Evolutionary conservation across 108 stramenopile genomes (phyloP), one percentile per base, ranked within the genome.

Genomic region (Asterionellopsis glacialis): DNA sequence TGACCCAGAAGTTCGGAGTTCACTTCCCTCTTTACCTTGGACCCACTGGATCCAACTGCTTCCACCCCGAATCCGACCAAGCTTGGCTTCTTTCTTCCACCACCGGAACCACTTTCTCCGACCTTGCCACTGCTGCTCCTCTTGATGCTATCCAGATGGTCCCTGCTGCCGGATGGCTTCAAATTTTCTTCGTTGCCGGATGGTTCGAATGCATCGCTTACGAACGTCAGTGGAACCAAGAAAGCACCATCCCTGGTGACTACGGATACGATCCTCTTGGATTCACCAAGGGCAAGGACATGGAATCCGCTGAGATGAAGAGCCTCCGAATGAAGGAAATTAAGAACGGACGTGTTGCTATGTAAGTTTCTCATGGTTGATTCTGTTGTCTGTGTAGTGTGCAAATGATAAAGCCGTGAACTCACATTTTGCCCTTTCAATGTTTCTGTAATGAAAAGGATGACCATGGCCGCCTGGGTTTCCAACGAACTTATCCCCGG

Each of bases 211-310:
- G 63, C 51, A 68, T 77, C 64, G 83, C 78, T 26, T 84, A 76
- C 76, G 69, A 82, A 51, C 75, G 83, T 41, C 83, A 84, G 61
- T 83, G 80, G 79, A 59, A 51, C 39, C 68, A 82, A 41, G 76
- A 68, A 50, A 65, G 68, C 24, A 68, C 59, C 33, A 69, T 87
- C 57, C 85, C 85, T 16, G 83, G 83, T 62, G 73, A 84, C 65
- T 88, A 77, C 52, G 87, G 83, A 57, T 88, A 84, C 63, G 87
- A 88, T 69, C 87, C 87, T 57, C 83, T 88, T 65, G 87, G 87
- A 39, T 84, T 84, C 79, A 84, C 87, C 55, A 84, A 88, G 70
- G 72, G 72, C 21, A 83, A 77, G 47, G 80, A 78, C 15, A 75
- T 76, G 68, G 77, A 72, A 14, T 58, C 68, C 45, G 65, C 74